Base-by-base conservation (phyloP, 148 eudicot species). In the Vaccinium darrowii region DNA sequence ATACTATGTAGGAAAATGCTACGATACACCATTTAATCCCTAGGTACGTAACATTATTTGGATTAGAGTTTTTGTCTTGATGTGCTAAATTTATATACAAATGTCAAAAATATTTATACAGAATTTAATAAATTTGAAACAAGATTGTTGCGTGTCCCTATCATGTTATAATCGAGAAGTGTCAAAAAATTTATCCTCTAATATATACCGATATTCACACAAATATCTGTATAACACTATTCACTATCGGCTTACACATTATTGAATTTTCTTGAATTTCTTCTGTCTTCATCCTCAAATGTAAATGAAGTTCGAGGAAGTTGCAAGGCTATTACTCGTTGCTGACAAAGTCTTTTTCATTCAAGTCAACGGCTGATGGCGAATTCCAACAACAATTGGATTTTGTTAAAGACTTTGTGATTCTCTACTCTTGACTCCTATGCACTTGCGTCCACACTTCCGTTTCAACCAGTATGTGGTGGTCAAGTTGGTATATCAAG, bases 401-500 rank as follows among this genome's bases (percentile, higher is more conserved):
- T 60, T 60, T 60, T 19, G 8, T 19, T 52, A 57, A 50, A 78
- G 62, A 51, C 62, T 27, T 78, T 18, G 25, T 7, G 8, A 12
- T 51, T 25, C 5, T 51, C 30, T 18, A 52, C 63, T 78, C 13
- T 79, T 79, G 67, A 78, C 30, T 49, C 43, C 51, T 21, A 21
- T 25, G 58, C 54, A 47, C 18, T 21, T 53, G 76, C 43, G 33
- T 33, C 27, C 14, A 65, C 23, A 49, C 9, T 84, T 39, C 14
- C 15, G 47, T 49, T 84, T 54, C 77, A 54, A 49, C 56, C 49
- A 39, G 8, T 57, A 13, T 23, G 67, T 25, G 36, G 16, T 62
- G 36, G 16, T 62, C 36, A 43, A 83, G 76, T 83, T 83, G 86
- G 80, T 58, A 58, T 16, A 65, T 83, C 84, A 83, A 83, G 51